A percentile compares a stretch with the other conserved stretches of the same genome.
Evolutionary conservation across 2,329 filamentous ascomycete genomes (phyloP).

Genomic region (Epichloe scottii): DNA sequence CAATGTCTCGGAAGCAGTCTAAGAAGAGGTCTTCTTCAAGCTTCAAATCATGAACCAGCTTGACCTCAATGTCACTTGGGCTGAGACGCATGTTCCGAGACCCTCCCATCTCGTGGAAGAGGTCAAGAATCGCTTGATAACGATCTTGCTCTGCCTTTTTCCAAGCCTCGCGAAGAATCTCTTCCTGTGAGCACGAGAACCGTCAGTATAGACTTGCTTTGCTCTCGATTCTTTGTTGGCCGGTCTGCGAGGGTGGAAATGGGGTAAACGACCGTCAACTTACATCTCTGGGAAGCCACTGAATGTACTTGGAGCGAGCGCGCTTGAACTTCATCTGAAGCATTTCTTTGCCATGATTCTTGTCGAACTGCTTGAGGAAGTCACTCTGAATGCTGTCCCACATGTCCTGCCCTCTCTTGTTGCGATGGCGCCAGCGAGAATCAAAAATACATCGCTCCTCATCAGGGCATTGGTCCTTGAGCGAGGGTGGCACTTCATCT

Average conservation of each 20-base stretch:
- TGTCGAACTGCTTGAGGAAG: constrained; percentile 23
- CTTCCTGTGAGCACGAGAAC: constrained; percentile 19
- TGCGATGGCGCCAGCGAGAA: constrained; percentile 31
- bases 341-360: constrained; percentile 32
- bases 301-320: constrained; percentile 33
- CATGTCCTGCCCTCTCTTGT: constrained; percentile 43
- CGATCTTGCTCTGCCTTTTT: constrained; percentile 28
- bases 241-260: background rate
- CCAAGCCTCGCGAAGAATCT: constrained; percentile 28
- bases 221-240: background rate
- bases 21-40: constrained; percentile 27
- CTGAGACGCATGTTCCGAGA: constrained; percentile 37
- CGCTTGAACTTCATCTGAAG: constrained; percentile 46
- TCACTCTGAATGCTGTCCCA: constrained; percentile 40
- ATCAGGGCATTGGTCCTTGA: constrained; percentile 33
- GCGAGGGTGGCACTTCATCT: constrained; percentile 21
- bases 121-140: constrained; percentile 28
- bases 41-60: constrained; percentile 32
- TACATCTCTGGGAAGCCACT: constrained; percentile 39
- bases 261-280: constrained; percentile 14
- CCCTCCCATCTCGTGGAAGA: constrained; percentile 37
- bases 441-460: constrained; percentile 38
- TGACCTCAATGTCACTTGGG: constrained; percentile 34
- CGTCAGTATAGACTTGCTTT: background rate
- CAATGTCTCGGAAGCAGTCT: constrained; percentile 25